Conservation (phyloP, 2,329 filamentous ascomycete species). For the Fonsecaea monophora region DNA sequence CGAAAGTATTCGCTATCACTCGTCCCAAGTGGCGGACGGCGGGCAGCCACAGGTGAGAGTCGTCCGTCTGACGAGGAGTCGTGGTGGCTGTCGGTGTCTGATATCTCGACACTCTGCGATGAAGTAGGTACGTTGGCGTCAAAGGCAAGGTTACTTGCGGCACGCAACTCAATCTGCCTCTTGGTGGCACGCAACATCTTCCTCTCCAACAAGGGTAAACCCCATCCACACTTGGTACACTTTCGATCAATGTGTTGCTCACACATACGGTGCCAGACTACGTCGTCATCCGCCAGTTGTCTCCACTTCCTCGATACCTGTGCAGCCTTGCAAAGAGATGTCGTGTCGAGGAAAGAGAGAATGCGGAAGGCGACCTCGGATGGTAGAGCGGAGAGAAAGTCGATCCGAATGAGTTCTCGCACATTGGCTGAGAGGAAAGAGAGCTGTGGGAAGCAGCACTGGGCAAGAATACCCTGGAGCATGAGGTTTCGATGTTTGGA, state of each 20-base stretch:
- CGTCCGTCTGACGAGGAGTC: slow-evolving; percentile 25
- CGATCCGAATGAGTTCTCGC: slow-evolving; percentile 94
- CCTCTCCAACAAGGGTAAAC: slow-evolving; percentile 84
- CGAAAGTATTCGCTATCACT: slow-evolving; percentile 27
- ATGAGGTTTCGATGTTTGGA: slow-evolving; percentile 94
- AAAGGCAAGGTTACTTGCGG: slow-evolving; percentile 63
- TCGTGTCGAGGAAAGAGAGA: slow-evolving; percentile 88
- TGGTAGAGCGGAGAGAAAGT: slow-evolving; percentile 88
- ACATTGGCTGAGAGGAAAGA: slow-evolving; percentile 91
- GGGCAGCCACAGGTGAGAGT: slow-evolving; percentile 24
- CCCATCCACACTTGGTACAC: slow-evolving; percentile 95
- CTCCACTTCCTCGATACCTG: slow-evolving; percentile 92
- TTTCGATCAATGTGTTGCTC: slow-evolving; percentile 95
- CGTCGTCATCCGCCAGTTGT: slow-evolving; percentile 90
- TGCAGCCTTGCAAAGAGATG: slow-evolving; percentile 91
- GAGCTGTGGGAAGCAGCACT: slow-evolving; percentile 96
- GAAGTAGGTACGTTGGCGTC: slow-evolving; percentile 60
- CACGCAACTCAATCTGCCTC: slow-evolving; percentile 77
- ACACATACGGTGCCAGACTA: slow-evolving; percentile 98
- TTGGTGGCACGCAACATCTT: slow-evolving; percentile 88
- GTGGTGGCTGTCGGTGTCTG: slow-evolving; percentile 25
- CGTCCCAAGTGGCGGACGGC: slow-evolving; percentile 19
- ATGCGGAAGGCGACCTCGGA: slow-evolving; percentile 93
- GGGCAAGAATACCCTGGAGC: slow-evolving; percentile 92
- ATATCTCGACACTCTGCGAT: slow-evolving; percentile 34